Conservation (phyloP, 2,329 filamentous ascomycete species). For the Colletotrichum musicola region DNA sequence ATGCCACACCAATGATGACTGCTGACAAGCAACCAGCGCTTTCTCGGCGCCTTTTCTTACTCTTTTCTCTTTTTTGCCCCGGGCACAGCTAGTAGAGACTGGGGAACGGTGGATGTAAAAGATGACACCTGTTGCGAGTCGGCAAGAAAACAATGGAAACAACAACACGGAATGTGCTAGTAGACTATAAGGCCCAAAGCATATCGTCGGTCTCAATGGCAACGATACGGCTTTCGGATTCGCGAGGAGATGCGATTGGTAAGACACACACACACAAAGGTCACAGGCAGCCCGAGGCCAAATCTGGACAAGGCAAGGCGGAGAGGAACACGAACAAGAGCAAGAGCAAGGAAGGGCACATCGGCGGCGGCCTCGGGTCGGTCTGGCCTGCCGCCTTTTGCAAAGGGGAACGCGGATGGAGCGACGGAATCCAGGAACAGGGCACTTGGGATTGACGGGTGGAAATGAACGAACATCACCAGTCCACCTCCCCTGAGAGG, state of each 20-base stretch:
- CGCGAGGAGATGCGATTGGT: conserved; percentile 3
- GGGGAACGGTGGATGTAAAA: not conserved
- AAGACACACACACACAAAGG: conserved; percentile 14
- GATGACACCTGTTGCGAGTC: not conserved
- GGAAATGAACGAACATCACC: conserved; percentile 38
- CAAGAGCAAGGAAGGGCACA: not conserved
- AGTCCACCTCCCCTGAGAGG: not conserved
- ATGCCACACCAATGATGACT: not conserved
- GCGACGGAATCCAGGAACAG: conserved; percentile 37
- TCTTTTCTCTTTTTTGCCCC: too few species aligned
- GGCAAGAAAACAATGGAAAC: too few species aligned
- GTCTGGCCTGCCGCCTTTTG: not conserved
- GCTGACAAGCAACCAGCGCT: too few species aligned
- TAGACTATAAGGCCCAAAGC: too few species aligned
- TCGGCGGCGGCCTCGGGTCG: not conserved
- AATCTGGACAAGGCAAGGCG: not conserved
- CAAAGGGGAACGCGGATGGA: conserved; percentile 18
- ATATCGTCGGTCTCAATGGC: not conserved
- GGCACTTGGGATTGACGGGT: conserved; percentile 26
- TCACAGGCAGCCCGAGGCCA: not conserved
- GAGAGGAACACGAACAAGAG: too few species aligned
- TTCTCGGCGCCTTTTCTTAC: too few species aligned
- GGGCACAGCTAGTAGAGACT: not conserved
- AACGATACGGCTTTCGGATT: conserved; percentile 1
- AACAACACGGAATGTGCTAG: too few species aligned